Base-by-base conservation (phyloP, 352 stramenopile species). In the Globisporangium polare region DNA sequence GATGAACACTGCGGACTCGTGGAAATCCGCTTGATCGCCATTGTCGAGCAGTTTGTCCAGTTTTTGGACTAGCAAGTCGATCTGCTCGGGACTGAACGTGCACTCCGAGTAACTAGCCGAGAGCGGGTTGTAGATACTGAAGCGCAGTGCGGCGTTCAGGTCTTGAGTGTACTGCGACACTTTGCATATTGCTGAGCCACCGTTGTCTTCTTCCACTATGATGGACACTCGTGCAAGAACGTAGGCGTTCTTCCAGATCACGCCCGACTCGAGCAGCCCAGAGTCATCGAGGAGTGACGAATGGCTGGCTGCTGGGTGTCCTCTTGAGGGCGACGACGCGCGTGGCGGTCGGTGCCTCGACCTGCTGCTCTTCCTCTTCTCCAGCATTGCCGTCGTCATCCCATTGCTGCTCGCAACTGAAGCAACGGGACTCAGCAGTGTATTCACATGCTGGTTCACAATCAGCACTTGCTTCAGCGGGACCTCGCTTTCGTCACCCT, bases 201-300 rank as follows among this genome's bases (percentile, higher is more conserved):
- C 26, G 24, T 65, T 50, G 15, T 51, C 61, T 4, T 68, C 18
- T 7, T n/a, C 26, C 46, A n/a, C 52, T 60, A 45, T 2, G 62
- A 62, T 52, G 2, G 66, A 39, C 5, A 84, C 64, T 17, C 75
- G 72, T 24, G 63, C 72, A 15, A 89, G 60, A 15, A 89, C 62
- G 49, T 87, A 89, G 15, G 57, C 61, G 42, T 73, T 73, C 22
- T 72, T 77, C 78, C 78, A 90, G 29, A 90, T 62, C 31, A 88
- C 45, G 1, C 81, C 81, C 0, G 73, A 77, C 50, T 90, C 71
- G 6, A 88, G 58, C 42, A 88, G 1, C 13, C 22, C 42, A 13
- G 39, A 43, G 6, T 22, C 6, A 41, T 17, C 20, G 1, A 46
- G 1, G 5, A 69, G 62, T n/a, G 46, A 2, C 9, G 18, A 17